Percentiles rank a stretch among this genome's conserved stretches.
Conservation (phyloP, 176 grass and related monocot species). For the Chrysopogon serrulatus region DNA sequence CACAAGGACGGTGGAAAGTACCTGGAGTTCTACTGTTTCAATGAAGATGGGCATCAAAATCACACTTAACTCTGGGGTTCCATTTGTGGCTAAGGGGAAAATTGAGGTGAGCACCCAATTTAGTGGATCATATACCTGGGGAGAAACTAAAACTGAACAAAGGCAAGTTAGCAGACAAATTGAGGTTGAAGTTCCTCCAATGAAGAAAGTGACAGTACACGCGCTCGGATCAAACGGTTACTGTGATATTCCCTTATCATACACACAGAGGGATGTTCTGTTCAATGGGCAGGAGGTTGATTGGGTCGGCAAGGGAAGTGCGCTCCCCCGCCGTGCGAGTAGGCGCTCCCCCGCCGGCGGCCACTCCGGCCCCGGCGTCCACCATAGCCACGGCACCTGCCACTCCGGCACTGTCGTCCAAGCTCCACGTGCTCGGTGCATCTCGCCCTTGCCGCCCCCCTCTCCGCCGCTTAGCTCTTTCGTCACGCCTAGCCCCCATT, state of each 20-base stretch:
- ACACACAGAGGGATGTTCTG: conserved; percentile 5
- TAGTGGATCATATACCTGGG: not conserved
- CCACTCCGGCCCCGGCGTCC: too few species aligned
- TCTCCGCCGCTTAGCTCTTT: too few species aligned
- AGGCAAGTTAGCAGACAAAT: not conserved
- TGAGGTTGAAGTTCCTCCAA: not conserved
- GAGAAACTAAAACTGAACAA: not conserved
- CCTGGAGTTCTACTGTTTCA: not conserved
- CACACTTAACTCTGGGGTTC: not conserved
- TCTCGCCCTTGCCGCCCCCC: too few species aligned
- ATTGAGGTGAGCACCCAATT: not conserved
- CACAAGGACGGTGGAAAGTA: not conserved
- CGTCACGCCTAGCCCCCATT: too few species aligned
- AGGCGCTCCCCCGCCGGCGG: too few species aligned
- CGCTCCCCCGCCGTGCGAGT: too few species aligned
- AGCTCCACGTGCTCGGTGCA: too few species aligned
- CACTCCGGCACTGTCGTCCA: too few species aligned
- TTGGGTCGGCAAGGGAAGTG: too few species aligned
- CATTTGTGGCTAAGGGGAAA: not conserved
- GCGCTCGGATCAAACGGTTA: not conserved
- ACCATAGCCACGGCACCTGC: too few species aligned
- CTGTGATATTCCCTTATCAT: conserved; percentile 14
- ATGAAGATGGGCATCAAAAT: not conserved
- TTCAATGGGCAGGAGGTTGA: not conserved
- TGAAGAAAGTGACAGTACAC: not conserved